Conservation (phyloP, 2,329 filamentous ascomycete genomes). For the Pseudogymnoascus sp. region DNA sequence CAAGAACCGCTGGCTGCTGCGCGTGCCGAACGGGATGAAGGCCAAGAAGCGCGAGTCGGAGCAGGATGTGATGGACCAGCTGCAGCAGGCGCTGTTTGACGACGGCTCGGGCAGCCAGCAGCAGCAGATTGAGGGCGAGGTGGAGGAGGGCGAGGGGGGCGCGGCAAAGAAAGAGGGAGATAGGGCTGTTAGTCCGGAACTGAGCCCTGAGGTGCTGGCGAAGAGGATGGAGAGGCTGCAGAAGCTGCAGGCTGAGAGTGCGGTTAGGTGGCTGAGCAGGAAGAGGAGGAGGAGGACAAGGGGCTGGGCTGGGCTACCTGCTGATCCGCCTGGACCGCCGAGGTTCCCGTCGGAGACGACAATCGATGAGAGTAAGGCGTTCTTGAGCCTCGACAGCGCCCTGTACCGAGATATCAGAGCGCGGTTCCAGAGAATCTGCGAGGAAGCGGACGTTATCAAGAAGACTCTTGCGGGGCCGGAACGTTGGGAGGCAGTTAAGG, state of each 20-base stretch:
- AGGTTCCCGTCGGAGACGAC: slow-evolving; percentile 79
- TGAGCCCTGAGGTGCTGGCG: slow-evolving; percentile 40
- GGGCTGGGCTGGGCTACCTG: slow-evolving; percentile 59
- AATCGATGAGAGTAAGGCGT: slow-evolving; percentile 67
- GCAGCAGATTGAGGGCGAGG: slow-evolving; percentile 14
- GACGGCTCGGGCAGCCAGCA: slow-evolving; percentile 21
- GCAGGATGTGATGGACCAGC: slow-evolving; percentile 28
- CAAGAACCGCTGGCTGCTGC: slow-evolving; percentile 60
- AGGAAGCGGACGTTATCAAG: slow-evolving; percentile 58
- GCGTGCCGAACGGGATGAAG: slow-evolving; percentile 52
- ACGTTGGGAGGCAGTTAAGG: slow-evolving; percentile 64
- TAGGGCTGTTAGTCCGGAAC: slow-evolving; percentile 26
- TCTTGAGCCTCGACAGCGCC: slow-evolving; percentile 54
- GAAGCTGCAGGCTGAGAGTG: slow-evolving; percentile 49
- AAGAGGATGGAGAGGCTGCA: slow-evolving; percentile 47
- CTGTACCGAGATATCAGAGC: slow-evolving; percentile 58
- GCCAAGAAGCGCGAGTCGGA: slow-evolving; percentile 28
- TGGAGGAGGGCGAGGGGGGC: slow-evolving; percentile 21
- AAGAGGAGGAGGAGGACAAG: slow-evolving; percentile 62
- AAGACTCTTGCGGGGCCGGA: slow-evolving; percentile 69
- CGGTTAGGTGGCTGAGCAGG: slow-evolving; percentile 52
- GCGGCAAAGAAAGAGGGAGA: slow-evolving; percentile 12
- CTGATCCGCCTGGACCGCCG: slow-evolving; percentile 59
- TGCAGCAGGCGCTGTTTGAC: slow-evolving; percentile 28
- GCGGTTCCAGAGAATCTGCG: slow-evolving; percentile 63